phyloP scores from a whole-genome alignment of 805 yeast species.

The Ogataea ramenticola region DNA sequence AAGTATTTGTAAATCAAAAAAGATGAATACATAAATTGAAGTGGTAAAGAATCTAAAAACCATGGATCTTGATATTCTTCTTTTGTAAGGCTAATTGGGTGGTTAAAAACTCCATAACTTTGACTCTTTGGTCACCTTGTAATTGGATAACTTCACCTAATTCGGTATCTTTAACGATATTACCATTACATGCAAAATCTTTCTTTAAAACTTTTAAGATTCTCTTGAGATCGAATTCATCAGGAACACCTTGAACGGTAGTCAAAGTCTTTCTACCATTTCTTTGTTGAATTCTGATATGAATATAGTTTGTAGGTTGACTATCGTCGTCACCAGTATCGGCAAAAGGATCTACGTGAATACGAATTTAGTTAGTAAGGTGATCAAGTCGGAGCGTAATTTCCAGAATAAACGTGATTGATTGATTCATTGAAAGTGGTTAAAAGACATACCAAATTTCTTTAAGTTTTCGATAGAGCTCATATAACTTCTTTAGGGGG shows the following conservation, averaged over 20 bases:
- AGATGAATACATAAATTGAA: background rate
- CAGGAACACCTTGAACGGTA: slow-evolving; percentile 96
- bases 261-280: slow-evolving; percentile 98
- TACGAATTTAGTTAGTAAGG: background rate
- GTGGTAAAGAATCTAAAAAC: slow-evolving; percentile 73
- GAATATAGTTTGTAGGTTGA: slow-evolving; percentile 92
- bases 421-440: too few relatives aligned
- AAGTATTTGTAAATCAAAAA: background rate
- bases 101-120: slow-evolving; percentile 88
- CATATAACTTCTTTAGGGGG: slow-evolving; percentile 33
- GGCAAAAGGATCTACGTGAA: slow-evolving; percentile 82
- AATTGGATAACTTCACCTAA: slow-evolving; percentile 95
- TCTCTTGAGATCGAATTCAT: slow-evolving; percentile 89
- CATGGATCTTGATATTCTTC: slow-evolving; percentile 97
- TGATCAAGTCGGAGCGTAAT: background rate
- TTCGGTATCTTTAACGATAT: slow-evolving; percentile 92
- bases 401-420: background rate
- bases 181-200: slow-evolving; percentile 98
- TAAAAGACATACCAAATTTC: slow-evolving; percentile 50
- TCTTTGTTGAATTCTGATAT: slow-evolving; percentile 98
- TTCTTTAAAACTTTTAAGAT: slow-evolving; percentile 90
- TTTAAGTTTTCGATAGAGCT: slow-evolving; percentile 89
- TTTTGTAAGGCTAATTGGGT: slow-evolving; percentile 82
- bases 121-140: slow-evolving; percentile 98
- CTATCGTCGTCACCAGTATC: slow-evolving; percentile 99